These are phyloP conservation scores for Chlorella sp. DNA, from an alignment of 139 green algal genomes.

Conservation along the genomic window DNA sequence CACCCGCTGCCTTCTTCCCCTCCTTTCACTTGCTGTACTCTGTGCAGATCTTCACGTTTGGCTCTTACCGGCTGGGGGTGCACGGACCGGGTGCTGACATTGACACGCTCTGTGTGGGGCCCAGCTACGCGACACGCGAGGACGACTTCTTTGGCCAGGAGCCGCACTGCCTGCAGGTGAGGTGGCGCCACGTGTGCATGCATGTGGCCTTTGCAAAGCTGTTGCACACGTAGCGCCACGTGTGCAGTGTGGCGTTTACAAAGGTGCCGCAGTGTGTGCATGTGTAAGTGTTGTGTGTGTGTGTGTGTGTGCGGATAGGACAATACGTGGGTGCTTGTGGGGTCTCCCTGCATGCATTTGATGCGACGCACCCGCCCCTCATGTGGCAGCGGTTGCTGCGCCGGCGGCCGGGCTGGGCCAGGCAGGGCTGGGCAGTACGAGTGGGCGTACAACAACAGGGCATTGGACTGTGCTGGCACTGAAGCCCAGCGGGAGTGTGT, in stretches of 20 bases:
- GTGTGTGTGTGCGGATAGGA: too few species aligned
- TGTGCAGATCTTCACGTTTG: constrained; percentile 90
- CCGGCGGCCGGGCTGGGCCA: background rate
- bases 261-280: too few species aligned
- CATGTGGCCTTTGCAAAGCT: background rate
- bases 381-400: background rate
- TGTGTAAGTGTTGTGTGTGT: too few species aligned
- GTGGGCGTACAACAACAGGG: too few species aligned
- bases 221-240: too few species aligned
- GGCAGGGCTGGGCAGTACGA: too few species aligned
- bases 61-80: constrained; percentile 94
- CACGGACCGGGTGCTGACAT: constrained; percentile 96
- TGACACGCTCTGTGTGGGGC: constrained; percentile 95
- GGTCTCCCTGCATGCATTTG: background rate
- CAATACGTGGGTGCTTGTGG: background rate
- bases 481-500: too few species aligned
- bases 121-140: constrained; percentile 76
- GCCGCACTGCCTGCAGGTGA: constrained; percentile 55
- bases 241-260: too few species aligned
- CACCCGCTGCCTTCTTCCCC: background rate
- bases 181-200: background rate
- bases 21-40: background rate
- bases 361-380: too few species aligned
- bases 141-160: constrained; percentile 92
- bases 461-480: too few species aligned